Base-by-base conservation (phyloP, 2,329 filamentous ascomycete species). In the Neoarthrinium moseri region DNA sequence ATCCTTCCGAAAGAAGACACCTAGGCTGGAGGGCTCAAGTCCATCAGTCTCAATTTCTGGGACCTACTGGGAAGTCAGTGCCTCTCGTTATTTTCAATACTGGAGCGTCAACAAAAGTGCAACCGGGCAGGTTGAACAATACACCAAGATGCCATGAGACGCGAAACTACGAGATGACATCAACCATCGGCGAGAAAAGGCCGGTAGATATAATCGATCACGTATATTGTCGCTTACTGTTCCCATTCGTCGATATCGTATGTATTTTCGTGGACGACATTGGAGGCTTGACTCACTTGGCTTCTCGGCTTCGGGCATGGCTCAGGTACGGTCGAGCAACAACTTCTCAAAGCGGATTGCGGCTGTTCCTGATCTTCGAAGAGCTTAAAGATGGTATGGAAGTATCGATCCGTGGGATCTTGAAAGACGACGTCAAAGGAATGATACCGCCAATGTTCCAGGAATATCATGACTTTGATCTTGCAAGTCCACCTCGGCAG, bases 231-330 rank as follows among this genome's bases (percentile, higher is more conserved):
- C 30, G 32, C 21, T 34, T 43, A 18, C 41, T 43, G 30, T 32
- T 43, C 32, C 41, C 30, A 3, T 43, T 43, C 32, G 30, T 22
- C 20, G 30, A 43, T 34, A 17, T 43, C 11, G 41, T 43, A 23
- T 43, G 30, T 43, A 20, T 43, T 43, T 43, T 43, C 26, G 30
- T 43, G n/a, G 30, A 43, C 41, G 41, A 43, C 23, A 17, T 43
- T 17, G 30, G 41, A 43, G 41, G 41, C 23, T 33, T 43, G 20
- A 32, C 29, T 29, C 30, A 43, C n/a, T 29, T 43, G 12, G 32
- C 22, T 34, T 23, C 30, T 29, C 21, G 32, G 22, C 41, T 43
- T 34, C 20, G 22, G 32, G 32, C 29, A 34, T 43, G 30, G 41
- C 41, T 43, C 17, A 23, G 32, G 27, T 32, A 23, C 13, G 30